Evolutionary conservation across 306 rosid species (phyloP), one percentile per base, ranked within the genome.

Genomic region (Quillaja saponaria): DNA sequence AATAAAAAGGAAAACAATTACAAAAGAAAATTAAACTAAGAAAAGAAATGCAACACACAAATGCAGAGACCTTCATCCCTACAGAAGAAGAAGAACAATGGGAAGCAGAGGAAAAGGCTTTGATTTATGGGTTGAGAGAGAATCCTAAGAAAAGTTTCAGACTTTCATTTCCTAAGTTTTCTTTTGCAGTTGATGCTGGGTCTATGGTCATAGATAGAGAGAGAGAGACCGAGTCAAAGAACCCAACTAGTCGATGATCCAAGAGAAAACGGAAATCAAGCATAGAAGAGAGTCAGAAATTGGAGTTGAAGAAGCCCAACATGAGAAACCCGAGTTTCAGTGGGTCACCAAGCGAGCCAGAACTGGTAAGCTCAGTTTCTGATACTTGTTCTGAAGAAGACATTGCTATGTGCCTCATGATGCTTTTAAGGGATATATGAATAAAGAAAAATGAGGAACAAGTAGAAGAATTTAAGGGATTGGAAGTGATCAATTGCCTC

Each of bases 141-240:
- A 87, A 90, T 67, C 90, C 95, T 34, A 87, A 83, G 80, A 83
- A 61, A 45, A 83, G 84, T 56, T 64, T 68, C 78, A 71, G 68
- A 12, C 17, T 81, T 25, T 76, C 81, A 68, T 94, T 87, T 90
- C 94, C 87, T 55, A 80, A 68, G 63, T 87, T 79, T 45, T 55
- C 82, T 39, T 71, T 80, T n/a, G 64, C 68, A 41, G 81, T 56
- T 6, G 80, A 73, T 16, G 31, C 77, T 49, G 72, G 69, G 17
- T 70, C 80, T 40, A 71, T 76, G 20, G 78, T 89, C 33, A 95
- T 82, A 55, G 97, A 87, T 69, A 71, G 89, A 52, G 97, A 88
- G 80, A 87, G 91, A 77, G 96, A 85, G 81, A 84, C 90, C 53
- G 97, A 85, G 71, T 88, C 96, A 13, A 84, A 66, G 69, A 83